phyloP scores from a whole-genome alignment of 2,329 filamentous ascomycete genomes.

The Epichloe sp. region DNA sequence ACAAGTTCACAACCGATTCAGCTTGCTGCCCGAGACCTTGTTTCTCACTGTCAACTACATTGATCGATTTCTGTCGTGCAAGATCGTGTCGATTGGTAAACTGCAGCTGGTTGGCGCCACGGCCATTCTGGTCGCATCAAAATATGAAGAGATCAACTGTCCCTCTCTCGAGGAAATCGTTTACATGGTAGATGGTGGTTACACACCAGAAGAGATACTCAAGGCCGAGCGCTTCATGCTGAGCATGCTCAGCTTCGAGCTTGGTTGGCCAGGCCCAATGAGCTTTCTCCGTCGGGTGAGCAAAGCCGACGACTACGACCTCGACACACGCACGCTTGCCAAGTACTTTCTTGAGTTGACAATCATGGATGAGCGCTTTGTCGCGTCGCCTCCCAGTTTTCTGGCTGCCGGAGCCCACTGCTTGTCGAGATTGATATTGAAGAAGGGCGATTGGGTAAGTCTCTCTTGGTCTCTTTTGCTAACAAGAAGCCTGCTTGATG shows the following conservation, averaged over 20 bases:
- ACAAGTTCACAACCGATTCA: conserved; percentile 88
- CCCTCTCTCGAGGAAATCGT: conserved; percentile 91
- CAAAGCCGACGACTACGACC: conserved; percentile 95
- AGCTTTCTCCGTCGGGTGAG: conserved; percentile 93
- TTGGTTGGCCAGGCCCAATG: conserved; percentile 98
- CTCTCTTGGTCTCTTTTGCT: background rate
- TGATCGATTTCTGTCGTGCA: conserved; percentile 87
- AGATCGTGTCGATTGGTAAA: conserved; percentile 89
- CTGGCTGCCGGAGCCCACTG: conserved; percentile 86
- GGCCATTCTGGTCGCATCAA: conserved; percentile 88
- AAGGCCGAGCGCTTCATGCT: conserved; percentile 98
- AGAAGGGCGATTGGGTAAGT: conserved; percentile 87
- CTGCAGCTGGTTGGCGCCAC: conserved; percentile 93
- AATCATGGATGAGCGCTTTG: conserved; percentile 96
- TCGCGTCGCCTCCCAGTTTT: conserved; percentile 81
- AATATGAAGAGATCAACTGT: conserved; percentile 98
- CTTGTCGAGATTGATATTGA: conserved; percentile 73
- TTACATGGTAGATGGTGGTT: conserved; percentile 94
- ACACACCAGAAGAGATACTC: conserved; percentile 79
- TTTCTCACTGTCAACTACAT: conserved; percentile 96
- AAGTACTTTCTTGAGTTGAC: conserved; percentile 98
- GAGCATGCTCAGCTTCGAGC: conserved; percentile 86
- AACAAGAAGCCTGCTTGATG: too few relatives aligned
- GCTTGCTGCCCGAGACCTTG: conserved; percentile 81
- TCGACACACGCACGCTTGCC: conserved; percentile 86